Evolutionary conservation across 108 stramenopile genomes (phyloP), one percentile per base, ranked within the genome.

Genomic region (Stephanodiscus minutulus): DNA sequence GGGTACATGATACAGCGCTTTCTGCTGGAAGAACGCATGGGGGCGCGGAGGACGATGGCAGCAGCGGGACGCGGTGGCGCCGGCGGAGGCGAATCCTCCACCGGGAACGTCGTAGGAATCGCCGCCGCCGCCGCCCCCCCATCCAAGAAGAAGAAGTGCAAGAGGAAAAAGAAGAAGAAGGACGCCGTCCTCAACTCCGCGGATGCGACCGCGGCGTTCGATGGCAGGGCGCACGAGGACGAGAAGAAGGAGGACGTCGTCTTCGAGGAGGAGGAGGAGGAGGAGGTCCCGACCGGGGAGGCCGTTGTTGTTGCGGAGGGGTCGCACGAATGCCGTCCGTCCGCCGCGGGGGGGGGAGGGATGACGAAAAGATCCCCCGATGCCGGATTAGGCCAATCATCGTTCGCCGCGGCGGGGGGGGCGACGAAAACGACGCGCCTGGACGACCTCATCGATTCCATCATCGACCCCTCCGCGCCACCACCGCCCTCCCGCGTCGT

Each of bases 131-230:
- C 28, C 31, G 25, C 7, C 27, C 28, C 22, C 24, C 31, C 56
- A 17, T 15, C 57, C 66, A 57, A 57, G 18, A 68, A 43, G 24
- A 68, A 46, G 25, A 68, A 57, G 36, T 43, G 37, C n/a, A 68
- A 57, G 27, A 68, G 58, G 39, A 68, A 48, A 33, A 68, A 57
- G 54, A 58, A 46, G 18, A 68, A 57, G 67, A 68, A 68, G 44
- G 39, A 6, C 25, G 37, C 4, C 15, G 21, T 17, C 21, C 12
- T 5, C 5, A 20, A 11, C 29, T 5, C 4, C 12, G 22, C 22
- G 4, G 20, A 25, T 1, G 24, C 52, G 22, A 22, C 6, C 22
- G 50, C 18, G 50, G 20, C 18, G 1, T 5, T 7, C 22, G 1
- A 1, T 5, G 18, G 8, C 6, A 6, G 2, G 15, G 17, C 20